These are phyloP conservation scores for Chalciporus piperatus DNA, from an alignment of 768 basidiomycete species.

Conservation along the genomic window DNA sequence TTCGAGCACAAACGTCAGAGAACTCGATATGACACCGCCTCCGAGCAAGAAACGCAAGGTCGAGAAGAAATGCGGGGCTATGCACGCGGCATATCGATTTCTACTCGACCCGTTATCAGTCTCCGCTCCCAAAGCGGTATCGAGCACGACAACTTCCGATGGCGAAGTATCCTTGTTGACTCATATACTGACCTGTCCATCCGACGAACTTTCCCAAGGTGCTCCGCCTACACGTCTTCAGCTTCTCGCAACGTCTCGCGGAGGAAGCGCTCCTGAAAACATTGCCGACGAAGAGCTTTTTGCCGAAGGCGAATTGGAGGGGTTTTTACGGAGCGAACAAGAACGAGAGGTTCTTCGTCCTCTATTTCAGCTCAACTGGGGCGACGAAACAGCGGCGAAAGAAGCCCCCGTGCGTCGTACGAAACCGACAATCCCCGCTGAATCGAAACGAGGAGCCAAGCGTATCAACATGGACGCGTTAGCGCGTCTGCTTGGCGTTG, in stretches of 20 bases:
- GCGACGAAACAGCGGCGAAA: conserved; percentile 27
- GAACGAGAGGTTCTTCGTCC: conserved; percentile 47
- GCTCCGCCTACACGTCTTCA: conserved; percentile 62
- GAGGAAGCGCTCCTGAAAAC: conserved; percentile 47
- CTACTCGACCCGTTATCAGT: conserved; percentile 56
- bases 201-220: conserved; percentile 27
- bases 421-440: conserved; percentile 5
- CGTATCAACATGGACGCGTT: conserved; percentile 60
- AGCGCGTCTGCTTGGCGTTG: conserved; percentile 43
- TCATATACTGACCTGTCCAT: conserved; percentile 52
- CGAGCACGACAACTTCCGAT: conserved; percentile 7
- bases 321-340: conserved; percentile 48
- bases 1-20: not conserved
- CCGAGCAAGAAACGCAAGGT: conserved; percentile 33
- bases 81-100: conserved; percentile 51
- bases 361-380: conserved; percentile 38
- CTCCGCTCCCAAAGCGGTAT: conserved; percentile 9
- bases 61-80: conserved; percentile 21
- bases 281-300: conserved; percentile 75
- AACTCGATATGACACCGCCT: conserved; percentile 2
- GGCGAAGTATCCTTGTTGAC: conserved; percentile 39
- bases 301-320: conserved; percentile 63
- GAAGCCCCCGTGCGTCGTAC: conserved; percentile 3
- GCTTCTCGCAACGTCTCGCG: conserved; percentile 53
- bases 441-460: conserved; percentile 32